phyloP scores from a whole-genome alignment of 345 rosid species.

The Populus ilicifolia region DNA sequence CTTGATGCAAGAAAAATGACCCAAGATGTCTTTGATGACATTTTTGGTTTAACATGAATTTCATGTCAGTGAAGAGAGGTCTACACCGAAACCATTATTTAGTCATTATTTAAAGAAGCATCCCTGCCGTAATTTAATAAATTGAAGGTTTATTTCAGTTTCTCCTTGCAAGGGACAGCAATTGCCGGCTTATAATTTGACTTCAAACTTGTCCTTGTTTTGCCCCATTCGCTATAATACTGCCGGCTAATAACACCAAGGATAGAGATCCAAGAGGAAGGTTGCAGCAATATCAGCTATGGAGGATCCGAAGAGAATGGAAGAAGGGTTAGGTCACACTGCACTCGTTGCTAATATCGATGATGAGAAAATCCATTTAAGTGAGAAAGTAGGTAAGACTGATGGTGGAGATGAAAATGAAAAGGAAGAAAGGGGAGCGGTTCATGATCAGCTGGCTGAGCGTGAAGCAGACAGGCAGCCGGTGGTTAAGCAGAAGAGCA shows the following conservation, averaged over 20 bases:
- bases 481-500: conserved; percentile 31
- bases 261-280: not conserved
- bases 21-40: too few species aligned
- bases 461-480: conserved; percentile 12
- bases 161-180: not conserved
- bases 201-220: not conserved
- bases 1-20: too few species aligned
- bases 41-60: too few species aligned
- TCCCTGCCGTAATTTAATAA: too few species aligned
- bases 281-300: conserved; percentile 3
- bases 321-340: conserved; percentile 39
- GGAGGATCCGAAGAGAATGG: conserved; percentile 46
- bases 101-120: too few species aligned
- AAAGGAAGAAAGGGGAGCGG: not conserved
- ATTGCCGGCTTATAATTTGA: conserved; percentile 17
- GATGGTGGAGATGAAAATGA: conserved; percentile 4
- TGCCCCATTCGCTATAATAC: not conserved
- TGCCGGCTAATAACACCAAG: not conserved
- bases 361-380: not conserved
- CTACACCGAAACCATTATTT: too few species aligned
- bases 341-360: not conserved
- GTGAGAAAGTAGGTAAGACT: not conserved
- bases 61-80: too few species aligned
- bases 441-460: conserved; percentile 3
- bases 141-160: too few species aligned